Evolutionary conservation across 2,329 filamentous ascomycete genomes (phyloP), one percentile per base, ranked within the genome.

Genomic region (Diplodia intermedia): DNA sequence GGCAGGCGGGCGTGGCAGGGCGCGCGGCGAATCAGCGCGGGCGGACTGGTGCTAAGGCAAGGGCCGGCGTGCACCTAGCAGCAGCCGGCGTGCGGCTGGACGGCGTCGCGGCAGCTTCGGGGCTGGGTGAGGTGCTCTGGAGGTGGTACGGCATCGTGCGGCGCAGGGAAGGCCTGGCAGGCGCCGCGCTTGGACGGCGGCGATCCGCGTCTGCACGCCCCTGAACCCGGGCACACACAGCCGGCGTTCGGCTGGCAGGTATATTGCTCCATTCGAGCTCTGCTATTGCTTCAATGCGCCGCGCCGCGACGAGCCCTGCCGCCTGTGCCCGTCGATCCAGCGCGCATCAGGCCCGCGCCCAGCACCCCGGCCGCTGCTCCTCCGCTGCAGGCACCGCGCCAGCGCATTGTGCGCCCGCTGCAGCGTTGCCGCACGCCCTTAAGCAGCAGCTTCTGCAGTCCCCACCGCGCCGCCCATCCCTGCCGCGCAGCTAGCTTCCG

Each of bases 261-360:
- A 38, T 38, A 57, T 20, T 55, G 29, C 29, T 47, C 43, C 18
- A 47, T 47, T 43, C 8, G 43, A 47, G 29, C 29, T 55, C 18
- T 55, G 36, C 36, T 55, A 55, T 55, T 55, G 53, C 53, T 36
- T 55, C 53, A 55, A 55, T 36, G 53, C 53, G 53, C 53, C 26
- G 33, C 33, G 9, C 11, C 33, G 3, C 33, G 9, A 11, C 52
- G 50, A 14, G 18, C 26, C 50, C 23, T 29, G 50, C 26, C 26
- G 29, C 18, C 57, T 43, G 57, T 49, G 57, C 57, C 57, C 47
- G 57, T 50, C 40, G 57, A 61, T 61, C 57, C 57, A 61, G 36
- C 15, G 20, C 40, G 23, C 38, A 26, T 57, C 33, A 14, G 54
- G 54, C 52, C 52, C 26, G 29, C 43, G 43, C 40, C 40, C 6